Percentiles rank a stretch among this genome's conserved stretches.
phyloP scores from a whole-genome alignment of 345 rosid genomes.

The rapeseed (Brassica napus) region DNA sequence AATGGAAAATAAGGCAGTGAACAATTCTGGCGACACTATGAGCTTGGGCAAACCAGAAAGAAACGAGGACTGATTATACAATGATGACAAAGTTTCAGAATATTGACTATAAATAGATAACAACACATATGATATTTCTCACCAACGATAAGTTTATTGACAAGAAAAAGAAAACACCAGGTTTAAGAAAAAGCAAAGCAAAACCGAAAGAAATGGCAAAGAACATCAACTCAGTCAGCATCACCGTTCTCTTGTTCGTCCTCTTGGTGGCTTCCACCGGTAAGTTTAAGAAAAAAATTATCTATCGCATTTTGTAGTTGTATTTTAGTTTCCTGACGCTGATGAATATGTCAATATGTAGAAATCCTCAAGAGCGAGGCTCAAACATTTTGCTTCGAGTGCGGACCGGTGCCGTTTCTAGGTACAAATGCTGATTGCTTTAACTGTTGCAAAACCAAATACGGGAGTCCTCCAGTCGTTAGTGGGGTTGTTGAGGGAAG shows the following conservation, averaged over 20 bases:
- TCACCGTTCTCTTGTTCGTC: no score
- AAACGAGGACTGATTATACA: not conserved
- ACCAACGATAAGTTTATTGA: not conserved
- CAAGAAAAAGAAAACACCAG: not conserved
- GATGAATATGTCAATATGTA: not conserved
- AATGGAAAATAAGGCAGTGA: not conserved
- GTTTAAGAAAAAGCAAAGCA: no score
- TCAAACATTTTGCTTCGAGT: not conserved
- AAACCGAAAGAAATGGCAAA: no score
- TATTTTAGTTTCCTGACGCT: not conserved
- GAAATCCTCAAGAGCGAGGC: not conserved
- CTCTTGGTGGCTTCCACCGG: not conserved
- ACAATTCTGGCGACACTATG: not conserved
- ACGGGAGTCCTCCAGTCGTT: not conserved
- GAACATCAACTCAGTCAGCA: no score
- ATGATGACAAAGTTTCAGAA: not conserved
- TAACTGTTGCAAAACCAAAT: not conserved
- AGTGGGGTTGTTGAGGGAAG: not conserved
- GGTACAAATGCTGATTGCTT: not conserved
- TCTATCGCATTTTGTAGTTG: not conserved
- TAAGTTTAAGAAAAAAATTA: not conserved
- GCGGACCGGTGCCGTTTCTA: not conserved
- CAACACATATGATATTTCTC: not conserved
- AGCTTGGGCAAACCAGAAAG: not conserved
- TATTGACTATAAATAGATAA: not conserved